These are phyloP conservation scores for Mycosarcoma maydis DNA, from an alignment of 1,284 basidiomycete genomes.

Conservation along the genomic window DNA sequence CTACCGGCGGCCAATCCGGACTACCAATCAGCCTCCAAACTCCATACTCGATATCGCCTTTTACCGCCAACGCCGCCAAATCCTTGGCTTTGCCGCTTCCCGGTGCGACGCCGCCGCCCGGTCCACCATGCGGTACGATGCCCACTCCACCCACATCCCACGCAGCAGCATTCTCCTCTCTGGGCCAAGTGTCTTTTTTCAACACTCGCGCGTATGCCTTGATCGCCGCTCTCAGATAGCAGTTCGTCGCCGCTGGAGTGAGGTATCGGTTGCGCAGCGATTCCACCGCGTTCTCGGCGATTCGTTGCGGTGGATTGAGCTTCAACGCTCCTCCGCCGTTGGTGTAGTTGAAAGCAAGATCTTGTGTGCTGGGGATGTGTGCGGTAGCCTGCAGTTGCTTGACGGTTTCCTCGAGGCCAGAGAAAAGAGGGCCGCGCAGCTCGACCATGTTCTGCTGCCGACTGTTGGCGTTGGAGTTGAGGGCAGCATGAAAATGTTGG, in stretches of 20 bases:
- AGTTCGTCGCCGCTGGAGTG: slow-evolving; percentile 49
- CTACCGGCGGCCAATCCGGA: slow-evolving; percentile 35
- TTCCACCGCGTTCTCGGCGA: slow-evolving; percentile 46
- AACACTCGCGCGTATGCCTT: slow-evolving; percentile 28
- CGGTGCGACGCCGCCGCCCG: slow-evolving; percentile 38
- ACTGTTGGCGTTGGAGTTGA: slow-evolving; percentile 23
- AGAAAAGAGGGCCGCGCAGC: slow-evolving; percentile 38
- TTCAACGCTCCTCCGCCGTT: neutral
- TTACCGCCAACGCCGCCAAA: slow-evolving; percentile 20
- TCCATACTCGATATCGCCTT: slow-evolving; percentile 56
- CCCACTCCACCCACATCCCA: slow-evolving; percentile 27
- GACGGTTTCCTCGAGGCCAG: slow-evolving; percentile 32
- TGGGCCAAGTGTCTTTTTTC: slow-evolving; percentile 31
- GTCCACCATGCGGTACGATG: slow-evolving; percentile 21
- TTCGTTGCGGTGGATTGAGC: slow-evolving; percentile 28
- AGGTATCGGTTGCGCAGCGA: slow-evolving; percentile 44
- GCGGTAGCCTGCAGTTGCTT: slow-evolving; percentile 12
- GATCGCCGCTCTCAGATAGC: slow-evolving; percentile 48
- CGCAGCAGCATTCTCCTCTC: slow-evolving; percentile 17
- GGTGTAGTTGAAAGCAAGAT: neutral
- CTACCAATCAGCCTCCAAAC: slow-evolving; percentile 43
- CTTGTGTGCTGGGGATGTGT: neutral
- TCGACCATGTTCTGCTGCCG: slow-evolving; percentile 42
- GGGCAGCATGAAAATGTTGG: slow-evolving; percentile 59
- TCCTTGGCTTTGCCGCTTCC: slow-evolving; percentile 42